Base-by-base conservation (phyloP, 352 stramenopile genomes). In the Hyaloperonospora brassicae region DNA sequence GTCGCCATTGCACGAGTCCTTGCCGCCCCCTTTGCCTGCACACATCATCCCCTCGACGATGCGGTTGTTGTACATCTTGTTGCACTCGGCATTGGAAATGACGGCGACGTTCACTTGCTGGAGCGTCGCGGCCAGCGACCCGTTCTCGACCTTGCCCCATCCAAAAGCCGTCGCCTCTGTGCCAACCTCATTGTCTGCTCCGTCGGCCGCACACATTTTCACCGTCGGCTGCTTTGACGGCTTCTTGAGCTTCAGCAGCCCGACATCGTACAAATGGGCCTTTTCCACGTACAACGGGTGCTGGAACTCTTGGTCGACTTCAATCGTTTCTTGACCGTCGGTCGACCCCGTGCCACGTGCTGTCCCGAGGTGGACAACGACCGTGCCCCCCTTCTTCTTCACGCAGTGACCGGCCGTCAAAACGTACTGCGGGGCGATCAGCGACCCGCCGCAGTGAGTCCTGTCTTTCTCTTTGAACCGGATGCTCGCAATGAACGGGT, bases 391-490 rank as follows among this genome's bases (percentile, higher is more conserved):
- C 10, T 72, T 27, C 13, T 56, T 68, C 62, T 79, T 79, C 45
- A 86, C 72, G 57, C 79, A 89, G 60, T 89, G 79, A 1, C 72
- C 79, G 1, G 79, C 79, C 34, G 76, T 89, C 49, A 86, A 44
- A 30, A 89, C 68, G 55, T 81, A 86, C 50, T 76, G 58, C 24
- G 73, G 48, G 12, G 63, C 63, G 38, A 89, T 79, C 3, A 89
- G 67, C 25, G 72, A 69, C 23, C 72, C 79, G 2, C 76, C 76
- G 48, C 79, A 89, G 55, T 74, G 86, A 0, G 63, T 80, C 14
- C 47, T 42, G 42, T 53, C 66, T 61, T 34, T 50, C 17, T 14
- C 34, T 30, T 66, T 49, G 53, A 75, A 71, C 10, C 76, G 73
- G 24, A 86, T 55, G 54, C 58, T 76, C 24, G 73, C 60, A 8